These are phyloP conservation scores for Acmispon strigosus DNA, from an alignment of 306 rosid genomes.

Conservation along the genomic window DNA sequence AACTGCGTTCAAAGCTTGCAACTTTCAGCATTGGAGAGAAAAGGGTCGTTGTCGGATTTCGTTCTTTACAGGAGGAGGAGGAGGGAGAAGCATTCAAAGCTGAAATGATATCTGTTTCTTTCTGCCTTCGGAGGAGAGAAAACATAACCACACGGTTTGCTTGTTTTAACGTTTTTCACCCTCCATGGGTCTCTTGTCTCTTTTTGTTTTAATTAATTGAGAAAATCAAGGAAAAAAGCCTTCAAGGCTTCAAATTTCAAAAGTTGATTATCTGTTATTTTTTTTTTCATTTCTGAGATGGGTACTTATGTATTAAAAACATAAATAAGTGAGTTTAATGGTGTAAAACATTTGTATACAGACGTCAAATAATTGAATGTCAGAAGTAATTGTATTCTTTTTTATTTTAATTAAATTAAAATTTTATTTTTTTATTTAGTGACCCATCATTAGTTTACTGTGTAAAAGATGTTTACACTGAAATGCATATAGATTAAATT, in stretches of 20 bases:
- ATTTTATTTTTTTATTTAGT: too few relatives aligned
- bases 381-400: too few relatives aligned
- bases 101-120: background rate
- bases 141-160: background rate
- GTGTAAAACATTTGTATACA: too few relatives aligned
- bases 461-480: too few relatives aligned
- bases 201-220: background rate
- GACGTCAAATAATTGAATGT: too few relatives aligned
- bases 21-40: constrained; percentile 24
- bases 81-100: constrained; percentile 48
- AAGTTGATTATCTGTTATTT: background rate
- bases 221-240: background rate
- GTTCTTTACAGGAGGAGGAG: background rate
- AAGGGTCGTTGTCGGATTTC: background rate
- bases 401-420: too few relatives aligned
- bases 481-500: too few relatives aligned
- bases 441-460: too few relatives aligned
- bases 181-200: background rate
- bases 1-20: background rate
- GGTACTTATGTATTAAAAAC: too few relatives aligned
- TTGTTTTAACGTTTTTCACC: constrained; percentile 9
- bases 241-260: background rate
- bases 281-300: background rate
- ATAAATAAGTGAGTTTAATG: too few relatives aligned
- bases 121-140: background rate